These are phyloP conservation scores for Trypanosoma conorhini DNA, from an alignment of 208 protist genomes.

Conservation along the genomic window DNA sequence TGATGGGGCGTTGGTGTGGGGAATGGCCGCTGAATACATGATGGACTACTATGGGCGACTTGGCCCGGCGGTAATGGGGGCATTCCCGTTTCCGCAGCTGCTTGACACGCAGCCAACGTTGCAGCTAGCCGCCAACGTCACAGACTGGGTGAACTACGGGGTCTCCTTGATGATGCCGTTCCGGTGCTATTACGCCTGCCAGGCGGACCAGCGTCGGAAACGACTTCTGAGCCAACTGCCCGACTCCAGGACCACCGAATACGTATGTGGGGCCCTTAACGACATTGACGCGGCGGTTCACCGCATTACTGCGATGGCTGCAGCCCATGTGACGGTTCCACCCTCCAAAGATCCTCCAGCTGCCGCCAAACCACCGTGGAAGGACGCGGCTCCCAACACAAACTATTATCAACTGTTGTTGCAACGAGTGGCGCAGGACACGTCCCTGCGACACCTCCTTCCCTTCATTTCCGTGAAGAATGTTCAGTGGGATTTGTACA, in stretches of 20 bases:
- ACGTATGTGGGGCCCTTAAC: conserved; percentile 4
- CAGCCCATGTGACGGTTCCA: not conserved
- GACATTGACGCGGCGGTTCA: conserved; percentile 21
- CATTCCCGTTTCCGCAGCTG: conserved; percentile 33
- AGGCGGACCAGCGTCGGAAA: conserved; percentile 16
- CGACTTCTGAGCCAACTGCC: conserved; percentile 13
- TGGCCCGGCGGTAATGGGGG: conserved; percentile 19
- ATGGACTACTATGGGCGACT: conserved; percentile 74
- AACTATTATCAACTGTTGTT: conserved; percentile 19
- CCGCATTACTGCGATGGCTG: conserved; percentile 24
- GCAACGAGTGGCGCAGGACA: conserved; percentile 28
- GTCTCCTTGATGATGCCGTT: conserved; percentile 32
- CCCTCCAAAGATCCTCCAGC: not conserved
- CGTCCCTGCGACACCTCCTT: conserved; percentile 34
- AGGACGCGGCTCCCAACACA: conserved; percentile 5
- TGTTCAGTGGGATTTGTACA: conserved; percentile 76
- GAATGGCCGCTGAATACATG: conserved; percentile 74
- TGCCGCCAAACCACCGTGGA: not conserved
- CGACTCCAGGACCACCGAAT: not conserved
- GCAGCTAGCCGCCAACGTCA: conserved; percentile 21
- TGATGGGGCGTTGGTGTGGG: conserved; percentile 61
- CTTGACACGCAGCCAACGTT: conserved; percentile 25
- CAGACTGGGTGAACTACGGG: conserved; percentile 34
- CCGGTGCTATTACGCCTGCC: conserved; percentile 20
- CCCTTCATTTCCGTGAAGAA: conserved; percentile 44